Percentiles rank a stretch among this genome's conserved stretches.
phyloP scores from a whole-genome alignment of 441 rosid genomes.

The Lepidium campestre region DNA sequence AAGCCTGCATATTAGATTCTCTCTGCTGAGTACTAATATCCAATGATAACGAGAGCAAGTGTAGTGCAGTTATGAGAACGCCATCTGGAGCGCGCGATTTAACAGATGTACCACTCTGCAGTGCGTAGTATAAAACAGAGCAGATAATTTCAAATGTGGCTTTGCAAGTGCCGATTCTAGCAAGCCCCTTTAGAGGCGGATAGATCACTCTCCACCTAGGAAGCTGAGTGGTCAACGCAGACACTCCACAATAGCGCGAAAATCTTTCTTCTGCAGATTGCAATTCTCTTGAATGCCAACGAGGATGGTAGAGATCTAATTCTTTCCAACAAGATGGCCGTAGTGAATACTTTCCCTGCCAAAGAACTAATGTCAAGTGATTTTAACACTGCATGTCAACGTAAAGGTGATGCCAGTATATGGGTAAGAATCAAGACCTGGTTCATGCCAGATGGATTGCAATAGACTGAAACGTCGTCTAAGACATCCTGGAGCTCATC shows the following conservation, averaged over 20 bases:
- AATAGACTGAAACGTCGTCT: slow-evolving; percentile 65
- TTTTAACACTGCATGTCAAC: slow-evolving; percentile 19
- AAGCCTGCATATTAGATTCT: slow-evolving; percentile 31
- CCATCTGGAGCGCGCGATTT: slow-evolving; percentile 81
- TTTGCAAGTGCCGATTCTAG: slow-evolving; percentile 80
- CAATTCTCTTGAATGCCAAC: slow-evolving; percentile 87
- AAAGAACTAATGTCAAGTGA: slow-evolving; percentile 21
- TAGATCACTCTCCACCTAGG: slow-evolving; percentile 82
- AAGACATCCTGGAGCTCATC: slow-evolving; percentile 75
- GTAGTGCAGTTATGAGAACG: slow-evolving; percentile 73
- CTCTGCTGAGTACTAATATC: slow-evolving; percentile 65
- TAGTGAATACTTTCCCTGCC: slow-evolving; percentile 86
- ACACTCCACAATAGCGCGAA: slow-evolving; percentile 60
- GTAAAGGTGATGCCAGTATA: slow-evolving; percentile 13
- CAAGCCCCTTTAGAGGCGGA: slow-evolving; percentile 67
- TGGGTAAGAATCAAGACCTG: slow-evolving; percentile 59
- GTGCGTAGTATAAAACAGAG: slow-evolving; percentile 74
- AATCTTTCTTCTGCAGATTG: slow-evolving; percentile 98
- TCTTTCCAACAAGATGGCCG: slow-evolving; percentile 83
- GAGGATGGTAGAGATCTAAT: slow-evolving; percentile 92
- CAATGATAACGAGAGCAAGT: slow-evolving; percentile 71
- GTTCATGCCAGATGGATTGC: slow-evolving; percentile 84
- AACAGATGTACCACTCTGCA: slow-evolving; percentile 49
- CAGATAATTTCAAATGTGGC: slow-evolving; percentile 61
- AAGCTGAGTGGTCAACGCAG: slow-evolving; percentile 79